Evolutionary conservation across 2,329 filamentous ascomycete species (phyloP).

Genomic region (Fusarium napiforme): DNA sequence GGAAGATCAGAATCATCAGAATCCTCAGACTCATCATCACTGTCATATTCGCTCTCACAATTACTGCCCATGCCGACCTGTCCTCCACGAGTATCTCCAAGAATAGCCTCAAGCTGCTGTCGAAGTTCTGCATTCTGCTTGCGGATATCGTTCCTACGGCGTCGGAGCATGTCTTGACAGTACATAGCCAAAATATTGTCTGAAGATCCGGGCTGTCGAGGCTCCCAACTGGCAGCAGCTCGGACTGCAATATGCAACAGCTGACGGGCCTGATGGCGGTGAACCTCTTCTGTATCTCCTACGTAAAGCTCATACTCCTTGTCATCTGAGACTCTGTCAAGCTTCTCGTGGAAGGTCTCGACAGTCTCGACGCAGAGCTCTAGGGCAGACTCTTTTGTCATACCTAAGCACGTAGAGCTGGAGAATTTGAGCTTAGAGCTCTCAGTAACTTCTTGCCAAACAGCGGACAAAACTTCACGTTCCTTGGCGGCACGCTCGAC

Average conservation of each 20-base stretch:
- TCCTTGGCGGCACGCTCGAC: slow-evolving; percentile 20
- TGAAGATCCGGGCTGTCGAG: not conserved
- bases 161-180: slow-evolving; percentile 22
- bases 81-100: slow-evolving; percentile 20
- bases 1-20: not conserved
- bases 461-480: slow-evolving; percentile 8
- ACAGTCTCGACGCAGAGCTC: slow-evolving; percentile 29
- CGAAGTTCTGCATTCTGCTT: slow-evolving; percentile 11
- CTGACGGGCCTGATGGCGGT: slow-evolving; percentile 16
- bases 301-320: not conserved
- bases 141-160: slow-evolving; percentile 7
- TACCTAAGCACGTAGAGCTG: not conserved
- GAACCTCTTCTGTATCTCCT: not conserved
- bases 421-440: too few species aligned
- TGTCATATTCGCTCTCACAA: not conserved
- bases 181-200: slow-evolving; percentile 15
- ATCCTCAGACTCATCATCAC: not conserved
- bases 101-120: slow-evolving; percentile 8
- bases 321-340: slow-evolving; percentile 1
- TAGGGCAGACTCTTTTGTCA: not conserved
- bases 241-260: slow-evolving; percentile 33
- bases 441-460: not conserved
- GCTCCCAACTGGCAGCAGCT: slow-evolving; percentile 31
- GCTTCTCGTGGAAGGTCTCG: slow-evolving; percentile 7
- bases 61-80: slow-evolving; percentile 4